Conservation (phyloP, 225 moss, liverwort and hornwort species). For the Physcomitrium patens region DNA sequence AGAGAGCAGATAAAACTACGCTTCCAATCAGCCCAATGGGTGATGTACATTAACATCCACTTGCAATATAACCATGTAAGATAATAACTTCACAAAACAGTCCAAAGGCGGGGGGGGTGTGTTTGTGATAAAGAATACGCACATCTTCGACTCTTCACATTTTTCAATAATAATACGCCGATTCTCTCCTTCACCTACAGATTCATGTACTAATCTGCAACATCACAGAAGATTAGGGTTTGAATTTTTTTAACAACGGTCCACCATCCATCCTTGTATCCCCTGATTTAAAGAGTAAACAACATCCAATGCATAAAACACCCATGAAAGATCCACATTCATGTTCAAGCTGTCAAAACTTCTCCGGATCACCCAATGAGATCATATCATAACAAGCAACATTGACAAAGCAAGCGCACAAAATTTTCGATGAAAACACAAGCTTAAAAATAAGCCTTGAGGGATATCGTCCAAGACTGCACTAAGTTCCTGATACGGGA, state of each 20-base stretch:
- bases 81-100: neutral
- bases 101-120: too few relatives aligned
- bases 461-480: conserved; percentile 2
- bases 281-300: neutral
- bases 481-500: neutral
- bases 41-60: neutral
- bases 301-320: conserved; percentile 9
- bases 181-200: conserved; percentile 84
- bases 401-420: conserved; percentile 12
- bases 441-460: conserved; percentile 7
- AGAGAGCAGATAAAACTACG: neutral
- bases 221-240: neutral
- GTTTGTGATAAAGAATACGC: conserved; percentile 29
- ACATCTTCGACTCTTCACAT: conserved; percentile 81
- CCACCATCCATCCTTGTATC: neutral
- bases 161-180: conserved; percentile 78
- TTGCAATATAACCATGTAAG: neutral
- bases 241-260: conserved; percentile 1
- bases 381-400: conserved; percentile 10
- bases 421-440: neutral
- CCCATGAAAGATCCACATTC: conserved; percentile 3
- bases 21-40: conserved; percentile 5
- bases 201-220: conserved; percentile 85
- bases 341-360: conserved; percentile 18
- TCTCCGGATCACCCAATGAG: neutral